Percentiles rank a stretch among this genome's conserved stretches.
These are phyloP conservation scores for Allantophomopsis cytisporea DNA, from an alignment of 2,329 filamentous ascomycete species.

Conservation along the genomic window DNA sequence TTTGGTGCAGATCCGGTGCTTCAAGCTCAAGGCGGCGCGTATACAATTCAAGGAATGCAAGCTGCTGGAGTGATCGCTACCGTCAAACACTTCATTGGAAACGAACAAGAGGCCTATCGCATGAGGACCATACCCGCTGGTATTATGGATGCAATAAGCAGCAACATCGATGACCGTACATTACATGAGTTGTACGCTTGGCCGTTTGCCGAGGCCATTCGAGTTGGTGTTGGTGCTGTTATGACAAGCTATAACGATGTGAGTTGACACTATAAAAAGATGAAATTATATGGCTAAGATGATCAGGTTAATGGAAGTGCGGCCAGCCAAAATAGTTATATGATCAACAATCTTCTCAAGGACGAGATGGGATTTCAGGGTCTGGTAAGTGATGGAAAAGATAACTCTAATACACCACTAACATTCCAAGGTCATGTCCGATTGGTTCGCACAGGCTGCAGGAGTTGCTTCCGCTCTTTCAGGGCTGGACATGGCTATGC, in stretches of 20 bases:
- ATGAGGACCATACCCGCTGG: conserved; percentile 18
- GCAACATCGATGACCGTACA: conserved; percentile 44
- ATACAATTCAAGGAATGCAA: conserved; percentile 42
- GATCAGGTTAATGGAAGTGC: conserved; percentile 51
- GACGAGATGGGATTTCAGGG: conserved; percentile 65
- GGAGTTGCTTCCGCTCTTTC: conserved; percentile 44
- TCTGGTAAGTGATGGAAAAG: conserved; percentile 6
- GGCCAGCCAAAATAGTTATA: conserved; percentile 52
- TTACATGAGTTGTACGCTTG: conserved; percentile 47
- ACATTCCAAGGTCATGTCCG: conserved; percentile 43
- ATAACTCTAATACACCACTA: neutral
- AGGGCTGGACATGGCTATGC: conserved; percentile 60
- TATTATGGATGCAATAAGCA: conserved; percentile 18
- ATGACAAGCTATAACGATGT: conserved; percentile 73
- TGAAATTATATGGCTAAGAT: conserved; percentile 1
- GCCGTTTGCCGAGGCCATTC: conserved; percentile 43
- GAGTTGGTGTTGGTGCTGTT: conserved; percentile 62
- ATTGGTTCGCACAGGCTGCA: conserved; percentile 52
- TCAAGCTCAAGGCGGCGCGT: conserved; percentile 33
- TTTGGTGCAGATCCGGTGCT: conserved; percentile 60
- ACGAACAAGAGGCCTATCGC: conserved; percentile 25
- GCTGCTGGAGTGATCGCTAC: conserved; percentile 39
- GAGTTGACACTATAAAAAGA: conserved; percentile 3
- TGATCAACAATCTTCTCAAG: conserved; percentile 57
- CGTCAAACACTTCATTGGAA: conserved; percentile 42